phyloP scores from a whole-genome alignment of 805 yeast species.

The Yamadazyma insecticola region DNA sequence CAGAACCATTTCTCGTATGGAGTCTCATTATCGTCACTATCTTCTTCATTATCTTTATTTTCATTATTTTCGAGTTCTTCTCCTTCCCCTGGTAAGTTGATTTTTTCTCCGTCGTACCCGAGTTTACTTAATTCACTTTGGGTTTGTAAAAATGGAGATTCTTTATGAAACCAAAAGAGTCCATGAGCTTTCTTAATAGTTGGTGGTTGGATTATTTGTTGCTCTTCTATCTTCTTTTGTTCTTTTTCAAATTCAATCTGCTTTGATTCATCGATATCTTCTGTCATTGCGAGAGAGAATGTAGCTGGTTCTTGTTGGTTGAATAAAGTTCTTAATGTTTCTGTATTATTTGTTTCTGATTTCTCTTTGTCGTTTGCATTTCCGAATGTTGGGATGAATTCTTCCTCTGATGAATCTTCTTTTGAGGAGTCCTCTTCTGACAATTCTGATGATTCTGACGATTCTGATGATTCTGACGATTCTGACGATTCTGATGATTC shows the following conservation, averaged over 20 bases:
- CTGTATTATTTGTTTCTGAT: conserved; percentile 35
- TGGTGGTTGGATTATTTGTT: conserved; percentile 21
- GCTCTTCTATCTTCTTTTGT: conserved; percentile 22
- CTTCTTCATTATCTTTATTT: conserved; percentile 21
- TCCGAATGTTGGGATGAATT: conserved; percentile 55
- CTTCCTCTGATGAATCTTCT: conserved; percentile 24
- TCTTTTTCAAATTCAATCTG: conserved; percentile 9
- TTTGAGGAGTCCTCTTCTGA: conserved; percentile 5
- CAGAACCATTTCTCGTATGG: conserved; percentile 75
- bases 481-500: conserved; percentile 4
- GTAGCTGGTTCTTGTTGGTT: conserved; percentile 30
- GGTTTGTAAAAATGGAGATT: conserved; percentile 82
- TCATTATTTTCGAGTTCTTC: conserved; percentile 12
- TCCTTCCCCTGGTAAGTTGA: conserved; percentile 34
- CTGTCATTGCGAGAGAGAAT: conserved; percentile 40
- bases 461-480: conserved; percentile 1
- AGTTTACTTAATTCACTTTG: conserved; percentile 74
- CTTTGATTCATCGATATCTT: conserved; percentile 40
- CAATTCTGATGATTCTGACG: conserved; percentile 1
- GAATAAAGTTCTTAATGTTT: conserved; percentile 57
- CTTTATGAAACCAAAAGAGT: conserved; percentile 75
- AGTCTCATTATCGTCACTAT: conserved; percentile 27
- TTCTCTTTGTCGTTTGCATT: conserved; percentile 10
- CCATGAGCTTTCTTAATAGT: conserved; percentile 25
- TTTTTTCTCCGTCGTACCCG: conserved; percentile 26